Base-by-base conservation (phyloP, 768 basidiomycete genomes). In the Russula dissimulans region DNA sequence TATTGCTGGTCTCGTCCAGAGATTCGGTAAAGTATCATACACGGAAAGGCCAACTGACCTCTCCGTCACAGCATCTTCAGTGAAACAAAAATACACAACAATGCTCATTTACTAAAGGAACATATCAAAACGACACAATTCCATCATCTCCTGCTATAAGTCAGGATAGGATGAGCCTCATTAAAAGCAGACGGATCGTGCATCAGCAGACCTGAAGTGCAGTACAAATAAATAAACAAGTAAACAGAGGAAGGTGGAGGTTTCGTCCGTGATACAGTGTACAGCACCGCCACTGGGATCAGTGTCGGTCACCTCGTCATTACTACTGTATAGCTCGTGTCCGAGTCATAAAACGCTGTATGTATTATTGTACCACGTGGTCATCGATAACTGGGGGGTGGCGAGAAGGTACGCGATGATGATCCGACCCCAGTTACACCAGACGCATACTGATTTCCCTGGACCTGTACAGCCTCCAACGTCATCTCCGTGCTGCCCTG, bases 371-470 rank as follows among this genome's bases (percentile, higher is more conserved):
- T 22, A 22, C 14, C 41, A 43, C 29, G n/a, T 15, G 11, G n/a
- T 54, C 39, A 62, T 8, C n/a, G 39, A 26, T 62, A 62, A 14
- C 9, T 38, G 4, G 61, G 61, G 6, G 61, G 61, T 1, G 56
- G 61, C 3, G 61, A 57, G 12, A 57, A 53, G 5, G 17, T 32
- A 11, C 34, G 56, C 7, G 31, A 17, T 31, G 43, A 29, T 36
- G 47, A 36, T 17, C 8, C 15, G 2, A 12, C 17, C 22, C 46
- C 53, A 2, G 41, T 9, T 5, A 4, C 26, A 36, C 9, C 26
- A 6, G 56, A 15, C 32, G 50, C 11, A 29, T 54, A 32, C 38
- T 45, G 39, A 6, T 31, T 14, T 2, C 32, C 15, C 11, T 50
- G 48, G 12, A 8, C n/a, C 26, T 41, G 50, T 17, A 18, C 49